phyloP scores from a whole-genome alignment of 2,329 filamentous ascomycete genomes.

The Phaeoacremonium minimum region DNA sequence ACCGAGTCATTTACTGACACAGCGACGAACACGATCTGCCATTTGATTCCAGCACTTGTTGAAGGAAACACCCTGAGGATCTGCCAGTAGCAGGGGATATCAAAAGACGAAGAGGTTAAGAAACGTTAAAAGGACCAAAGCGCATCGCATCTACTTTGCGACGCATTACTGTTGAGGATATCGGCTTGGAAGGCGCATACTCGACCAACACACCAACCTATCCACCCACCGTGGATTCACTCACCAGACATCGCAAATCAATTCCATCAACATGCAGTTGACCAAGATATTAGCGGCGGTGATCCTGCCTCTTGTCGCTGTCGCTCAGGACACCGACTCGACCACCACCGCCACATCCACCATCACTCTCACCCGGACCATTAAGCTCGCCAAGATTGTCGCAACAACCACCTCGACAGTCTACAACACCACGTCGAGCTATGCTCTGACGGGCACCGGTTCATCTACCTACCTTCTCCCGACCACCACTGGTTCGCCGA shows the following conservation, averaged over 20 bases:
- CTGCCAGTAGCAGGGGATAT: too few relatives aligned
- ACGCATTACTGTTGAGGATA: too few relatives aligned
- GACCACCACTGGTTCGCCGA: constrained; percentile 14
- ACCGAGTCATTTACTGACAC: too few relatives aligned
- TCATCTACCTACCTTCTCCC: constrained; percentile 19
- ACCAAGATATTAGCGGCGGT: constrained; percentile 39
- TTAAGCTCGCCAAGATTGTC: constrained; percentile 29
- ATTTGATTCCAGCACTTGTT: too few relatives aligned
- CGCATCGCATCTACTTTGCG: background rate
- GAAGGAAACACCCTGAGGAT: too few relatives aligned
- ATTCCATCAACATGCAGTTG: constrained; percentile 32
- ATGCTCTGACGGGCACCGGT: constrained; percentile 17
- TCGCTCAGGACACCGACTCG: constrained; percentile 35
- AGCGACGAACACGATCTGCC: too few relatives aligned
- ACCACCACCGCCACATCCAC: constrained; percentile 47
- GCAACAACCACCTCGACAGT: constrained; percentile 29
- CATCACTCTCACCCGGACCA: constrained; percentile 42
- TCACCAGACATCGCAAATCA: constrained; percentile 2
- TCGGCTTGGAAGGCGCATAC: too few relatives aligned
- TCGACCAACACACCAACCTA: background rate
- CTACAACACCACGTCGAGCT: constrained; percentile 25
- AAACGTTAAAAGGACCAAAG: constrained; percentile 7
- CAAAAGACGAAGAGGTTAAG: too few relatives aligned
- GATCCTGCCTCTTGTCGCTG: constrained; percentile 49
- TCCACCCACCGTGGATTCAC: constrained; percentile 7